phyloP scores from a whole-genome alignment of 1,284 basidiomycete species.

The Fistulinella cinereoalba region DNA sequence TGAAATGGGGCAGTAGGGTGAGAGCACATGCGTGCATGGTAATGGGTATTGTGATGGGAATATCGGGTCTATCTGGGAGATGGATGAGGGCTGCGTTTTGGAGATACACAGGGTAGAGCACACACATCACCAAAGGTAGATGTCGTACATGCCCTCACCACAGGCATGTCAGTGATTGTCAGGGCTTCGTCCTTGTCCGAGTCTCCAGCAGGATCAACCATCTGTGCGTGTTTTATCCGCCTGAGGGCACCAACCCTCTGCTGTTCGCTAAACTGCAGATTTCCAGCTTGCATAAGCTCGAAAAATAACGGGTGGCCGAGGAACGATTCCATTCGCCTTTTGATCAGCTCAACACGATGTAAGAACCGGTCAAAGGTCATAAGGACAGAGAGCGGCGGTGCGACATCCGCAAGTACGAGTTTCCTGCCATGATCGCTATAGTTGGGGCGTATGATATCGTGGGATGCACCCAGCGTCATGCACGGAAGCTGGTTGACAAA shows the following conservation, averaged over 20 bases:
- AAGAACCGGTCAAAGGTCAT: conserved; percentile 48
- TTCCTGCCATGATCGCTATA: neutral
- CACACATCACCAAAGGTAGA: neutral
- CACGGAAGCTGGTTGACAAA: neutral
- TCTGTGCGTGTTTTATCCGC: neutral
- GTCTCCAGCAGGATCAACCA: neutral
- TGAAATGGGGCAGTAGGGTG: neutral
- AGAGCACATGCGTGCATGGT: neutral
- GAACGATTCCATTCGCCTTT: conserved; percentile 35
- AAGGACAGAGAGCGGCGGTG: conserved; percentile 41
- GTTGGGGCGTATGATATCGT: neutral
- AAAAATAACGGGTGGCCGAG: conserved; percentile 46
- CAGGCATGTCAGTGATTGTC: neutral
- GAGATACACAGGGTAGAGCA: neutral
- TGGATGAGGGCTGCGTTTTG: too few species aligned
- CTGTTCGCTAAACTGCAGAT: neutral
- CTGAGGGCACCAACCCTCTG: neutral
- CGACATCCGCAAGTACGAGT: neutral
- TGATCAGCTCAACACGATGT: conserved; percentile 41
- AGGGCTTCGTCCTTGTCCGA: neutral
- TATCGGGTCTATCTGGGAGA: neutral
- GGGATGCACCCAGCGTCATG: neutral
- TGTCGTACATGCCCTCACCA: neutral
- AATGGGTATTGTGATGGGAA: neutral
- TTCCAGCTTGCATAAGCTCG: neutral